Percentiles rank a stretch among this genome's conserved stretches.
phyloP scores from a whole-genome alignment of 116 monocot genomes.

The Phalaenopsis hybrid region DNA sequence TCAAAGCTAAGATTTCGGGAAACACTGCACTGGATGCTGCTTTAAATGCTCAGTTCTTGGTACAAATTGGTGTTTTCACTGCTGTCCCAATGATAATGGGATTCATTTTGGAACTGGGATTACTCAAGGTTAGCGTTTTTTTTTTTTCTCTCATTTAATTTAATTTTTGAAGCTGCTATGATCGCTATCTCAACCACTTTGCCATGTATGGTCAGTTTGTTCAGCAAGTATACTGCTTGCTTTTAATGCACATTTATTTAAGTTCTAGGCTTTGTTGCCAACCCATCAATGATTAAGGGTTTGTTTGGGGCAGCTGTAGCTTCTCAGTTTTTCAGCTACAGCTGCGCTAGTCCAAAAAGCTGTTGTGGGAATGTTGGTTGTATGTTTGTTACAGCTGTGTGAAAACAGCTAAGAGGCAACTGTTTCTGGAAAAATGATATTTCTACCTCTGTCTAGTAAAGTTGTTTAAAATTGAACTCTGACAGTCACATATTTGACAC shows the following conservation, averaged over 20 bases:
- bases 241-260: background rate
- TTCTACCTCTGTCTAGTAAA: no score
- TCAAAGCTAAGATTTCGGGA: slow-evolving; percentile 36
- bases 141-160: background rate
- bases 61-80: slow-evolving; percentile 94
- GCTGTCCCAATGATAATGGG: slow-evolving; percentile 98
- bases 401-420: no score
- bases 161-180: background rate
- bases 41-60: slow-evolving; percentile 91
- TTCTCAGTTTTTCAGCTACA: background rate
- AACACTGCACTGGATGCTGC: slow-evolving; percentile 85
- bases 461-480: no score
- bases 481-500: no score
- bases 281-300: background rate
- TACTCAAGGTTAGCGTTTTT: slow-evolving; percentile 50
- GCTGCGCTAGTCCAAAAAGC: no score
- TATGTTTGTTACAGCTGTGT: no score
- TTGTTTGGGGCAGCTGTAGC: no score
- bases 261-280: background rate
- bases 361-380: no score
- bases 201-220: background rate
- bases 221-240: background rate
- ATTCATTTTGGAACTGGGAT: slow-evolving; percentile 73
- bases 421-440: no score
- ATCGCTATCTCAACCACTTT: background rate